Evolutionary conservation across 73 alveolate species (phyloP), one percentile per base, ranked within the genome.

Genomic region (Tetrahymena borealis): DNA sequence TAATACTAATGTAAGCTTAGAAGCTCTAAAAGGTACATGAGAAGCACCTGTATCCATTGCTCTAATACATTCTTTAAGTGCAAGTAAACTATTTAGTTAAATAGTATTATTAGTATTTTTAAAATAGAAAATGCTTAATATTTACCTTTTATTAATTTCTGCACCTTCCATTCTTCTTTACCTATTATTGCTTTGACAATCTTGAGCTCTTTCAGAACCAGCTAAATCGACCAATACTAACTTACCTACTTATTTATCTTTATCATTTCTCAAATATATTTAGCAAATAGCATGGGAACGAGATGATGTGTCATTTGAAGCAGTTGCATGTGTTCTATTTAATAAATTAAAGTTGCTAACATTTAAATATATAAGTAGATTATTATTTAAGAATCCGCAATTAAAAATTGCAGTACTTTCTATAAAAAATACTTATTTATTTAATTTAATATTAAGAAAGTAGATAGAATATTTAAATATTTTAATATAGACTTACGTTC

Each of bases 1-100:
- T 32, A 99, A 95, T 31, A 99, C 99, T 96, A 99, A 92, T 28
- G 99, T 99, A 85, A 99, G 96, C 90, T 99, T 99, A 42, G 99
- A 97, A 39, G 99, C 99, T 94, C 99, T 96, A 95, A 98, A 99
- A 40, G 99, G 99, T 11, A 99, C 99, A 96, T 99, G 99, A 24
- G 97, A 95, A 20, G 96, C 99, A 60, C 96, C 95, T 91, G 96
- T 91, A 91, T 97, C 99, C 95, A 99, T 93, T 40, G 99, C 99
- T 95, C 99, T 97, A 77, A 99, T 98, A 79, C 99, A 99, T 78
- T 99, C 99, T 39, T 99, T 99, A 32, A 99, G 93, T 8, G 99
- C 99, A 40, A 99, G 93, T 78, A 99, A 96, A 93, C 99, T 96
- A 18, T 7, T 41, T 41, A 15, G 2, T 41, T 60, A 60, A 0